These are phyloP conservation scores for Metschnikowia koreensis DNA, from an alignment of 805 yeast species.

Conservation along the genomic window DNA sequence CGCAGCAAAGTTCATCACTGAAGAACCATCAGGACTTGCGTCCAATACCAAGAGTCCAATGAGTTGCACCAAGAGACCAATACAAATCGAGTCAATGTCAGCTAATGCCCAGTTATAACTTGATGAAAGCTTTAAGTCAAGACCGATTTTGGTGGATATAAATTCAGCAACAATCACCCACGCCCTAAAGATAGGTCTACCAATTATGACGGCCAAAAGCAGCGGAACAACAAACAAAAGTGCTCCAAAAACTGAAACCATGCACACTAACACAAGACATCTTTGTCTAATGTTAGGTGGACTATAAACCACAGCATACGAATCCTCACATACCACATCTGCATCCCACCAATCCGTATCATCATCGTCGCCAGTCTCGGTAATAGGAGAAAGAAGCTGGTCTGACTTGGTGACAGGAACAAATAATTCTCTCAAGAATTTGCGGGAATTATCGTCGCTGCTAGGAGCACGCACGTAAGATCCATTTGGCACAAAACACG, in stretches of 20 bases:
- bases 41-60: conserved; percentile 1
- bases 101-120: conserved; percentile 7
- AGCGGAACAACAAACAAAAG: conserved; percentile 25
- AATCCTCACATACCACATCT: conserved; percentile 34
- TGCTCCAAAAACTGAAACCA: conserved; percentile 49
- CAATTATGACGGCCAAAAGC: conserved; percentile 27
- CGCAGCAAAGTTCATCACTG: conserved; percentile 7
- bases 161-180: background rate
- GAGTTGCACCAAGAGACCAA: conserved; percentile 9
- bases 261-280: conserved; percentile 45
- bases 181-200: conserved; percentile 18
- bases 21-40: conserved; percentile 3
- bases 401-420: conserved; percentile 83
- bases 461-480: conserved; percentile 82
- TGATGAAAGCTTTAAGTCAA: background rate
- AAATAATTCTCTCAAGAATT: conserved; percentile 63
- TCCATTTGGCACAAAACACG: conserved; percentile 80
- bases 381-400: conserved; percentile 41
- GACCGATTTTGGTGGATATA: background rate
- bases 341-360: conserved; percentile 43
- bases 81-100: conserved; percentile 10
- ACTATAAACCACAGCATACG: conserved; percentile 75
- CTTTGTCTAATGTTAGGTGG: conserved; percentile 76
- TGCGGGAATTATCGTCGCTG: conserved; percentile 70
- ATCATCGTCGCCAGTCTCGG: conserved; percentile 15